Percentiles rank a stretch among this genome's conserved stretches.
phyloP scores from a whole-genome alignment of 2,329 filamentous ascomycete species.

The Colletotrichum liriopes region DNA sequence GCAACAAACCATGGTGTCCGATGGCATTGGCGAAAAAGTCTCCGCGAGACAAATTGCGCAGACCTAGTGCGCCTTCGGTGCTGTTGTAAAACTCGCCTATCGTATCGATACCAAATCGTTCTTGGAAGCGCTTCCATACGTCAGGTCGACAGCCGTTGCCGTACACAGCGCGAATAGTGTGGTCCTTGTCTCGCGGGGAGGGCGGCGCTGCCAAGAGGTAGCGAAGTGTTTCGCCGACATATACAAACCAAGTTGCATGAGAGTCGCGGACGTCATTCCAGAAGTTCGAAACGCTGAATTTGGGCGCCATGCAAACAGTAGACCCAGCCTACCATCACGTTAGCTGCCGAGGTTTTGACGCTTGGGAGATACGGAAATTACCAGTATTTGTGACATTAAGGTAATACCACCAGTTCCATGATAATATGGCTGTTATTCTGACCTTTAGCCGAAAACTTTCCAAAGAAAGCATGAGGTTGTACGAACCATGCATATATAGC shows the following conservation, averaged over 20 bases:
- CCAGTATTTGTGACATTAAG: constrained; percentile 69
- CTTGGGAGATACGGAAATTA: constrained; percentile 45
- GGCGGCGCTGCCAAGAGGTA: constrained; percentile 80
- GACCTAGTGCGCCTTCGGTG: constrained; percentile 78
- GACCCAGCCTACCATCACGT: constrained; percentile 50
- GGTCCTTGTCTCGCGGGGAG: constrained; percentile 72
- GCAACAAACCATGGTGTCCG: constrained; percentile 78
- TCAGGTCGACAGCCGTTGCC: constrained; percentile 80
- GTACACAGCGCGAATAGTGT: constrained; percentile 72
- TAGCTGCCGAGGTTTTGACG: constrained; percentile 38
- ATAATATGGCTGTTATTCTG: constrained; percentile 63
- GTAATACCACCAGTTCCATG: constrained; percentile 81
- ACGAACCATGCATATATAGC: constrained; percentile 38
- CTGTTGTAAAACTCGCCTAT: constrained; percentile 85
- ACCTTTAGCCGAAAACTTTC: background rate
- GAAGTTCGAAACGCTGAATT: constrained; percentile 79
- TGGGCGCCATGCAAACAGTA: constrained; percentile 75
- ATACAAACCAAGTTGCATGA: constrained; percentile 79
- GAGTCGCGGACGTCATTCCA: constrained; percentile 81
- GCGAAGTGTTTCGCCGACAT: constrained; percentile 83
- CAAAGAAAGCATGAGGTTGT: fast-evolving
- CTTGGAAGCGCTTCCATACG: constrained; percentile 76
- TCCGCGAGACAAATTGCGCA: constrained; percentile 73
- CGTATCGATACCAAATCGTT: constrained; percentile 61
- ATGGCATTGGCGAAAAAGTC: constrained; percentile 76